Evolutionary conservation across 257 asterid genomes (phyloP), one percentile per base, ranked within the genome.

Genomic region (Haberlea rhodopensis): DNA sequence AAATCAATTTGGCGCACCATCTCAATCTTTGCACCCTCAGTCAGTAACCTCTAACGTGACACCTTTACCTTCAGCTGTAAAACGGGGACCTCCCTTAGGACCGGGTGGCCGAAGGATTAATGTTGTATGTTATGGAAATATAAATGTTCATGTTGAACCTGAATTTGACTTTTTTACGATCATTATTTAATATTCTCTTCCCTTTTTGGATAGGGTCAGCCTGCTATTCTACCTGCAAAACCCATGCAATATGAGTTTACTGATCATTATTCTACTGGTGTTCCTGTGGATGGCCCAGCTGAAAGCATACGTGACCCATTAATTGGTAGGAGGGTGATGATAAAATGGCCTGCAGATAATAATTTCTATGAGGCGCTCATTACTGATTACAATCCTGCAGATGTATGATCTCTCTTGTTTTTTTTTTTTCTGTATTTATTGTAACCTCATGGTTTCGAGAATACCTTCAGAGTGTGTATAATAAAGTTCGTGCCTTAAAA

Each of bases 311-410:
- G 69, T 10, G 87, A 82, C 62, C 73, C 97, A 7, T 72, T 90
- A 55, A 66, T 90, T 52, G 99, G 99, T 71, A 80, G 95, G 78
- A 89, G 84, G 71, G 99, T 94, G 82, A 94, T 94, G 99, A 90
- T 81, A 57, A 83, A 95, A 80, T 90, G 91, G 95, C 95, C 96
- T 25, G 91, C 70, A 5, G 97, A 90, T 88, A 80, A 78, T 73
- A 94, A 90, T 75, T 94, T 94, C 73, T 90, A 86, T 53, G 97
- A 90, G 85, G 99, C 99, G 68, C 62, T 84, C 71, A 84, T 94
- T 76, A 78, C 80, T 64, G 87, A 87, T 57, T 90, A 84, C 76
- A 82, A 88, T 63, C 84, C 91, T 26, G 78, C 69, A 29, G 92
- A 94, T 77, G 99, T 94, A 81, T 68, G 87, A 78, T 16, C 63